Base-by-base conservation (phyloP, 768 basidiomycete species). In the Hygrocybe coccinea region DNA sequence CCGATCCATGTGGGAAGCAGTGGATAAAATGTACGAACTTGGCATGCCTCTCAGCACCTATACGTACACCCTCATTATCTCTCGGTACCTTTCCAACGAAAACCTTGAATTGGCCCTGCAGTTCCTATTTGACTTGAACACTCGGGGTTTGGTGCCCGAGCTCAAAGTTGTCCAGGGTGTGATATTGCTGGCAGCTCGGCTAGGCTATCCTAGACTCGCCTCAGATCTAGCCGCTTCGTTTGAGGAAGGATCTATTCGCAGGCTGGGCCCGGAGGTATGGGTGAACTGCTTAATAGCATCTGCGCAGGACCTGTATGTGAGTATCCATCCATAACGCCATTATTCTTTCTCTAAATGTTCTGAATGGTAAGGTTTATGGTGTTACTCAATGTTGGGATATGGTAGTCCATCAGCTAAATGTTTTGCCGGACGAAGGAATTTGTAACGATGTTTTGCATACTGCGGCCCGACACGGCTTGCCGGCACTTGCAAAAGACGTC, bases 341-440 rank as follows among this genome's bases (percentile, higher is more conserved):
- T 25, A 8, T 36, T 21, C 14, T 5, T 25, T 17, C 34, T 35
- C 21, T 3, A 56, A 48, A 36, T 11, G 21, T 50, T 46, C 19
- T 19, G 17, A 7, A 15, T n/a, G 41, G 11, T 44, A 57, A 94
- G 91, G 72, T 76, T 10, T 83, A 88, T 11, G 92, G 91, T 17
- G 82, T 87, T 3, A 56, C 73, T 24, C 63, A 67, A 47, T 81
- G 81, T 43, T 94, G 90, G 91, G 62, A 79, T 9, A 77, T 76
- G 33, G 71, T 81, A 29, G 80, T 85, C 1, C 67, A 79, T 15
- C 74, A 76, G 12, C 67, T 82, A 19, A 72, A 75, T 49, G 62
- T 87, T 43, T 71, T 74, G 3, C 89, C 87, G 0, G 85, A 89
- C 59, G 90, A 94, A 72, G 91, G 91, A 0, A 67, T 86, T 24